Evolutionary conservation across 345 rosid genomes (phyloP), one percentile per base, ranked within the genome.

Genomic region (Nasturtium officinale): DNA sequence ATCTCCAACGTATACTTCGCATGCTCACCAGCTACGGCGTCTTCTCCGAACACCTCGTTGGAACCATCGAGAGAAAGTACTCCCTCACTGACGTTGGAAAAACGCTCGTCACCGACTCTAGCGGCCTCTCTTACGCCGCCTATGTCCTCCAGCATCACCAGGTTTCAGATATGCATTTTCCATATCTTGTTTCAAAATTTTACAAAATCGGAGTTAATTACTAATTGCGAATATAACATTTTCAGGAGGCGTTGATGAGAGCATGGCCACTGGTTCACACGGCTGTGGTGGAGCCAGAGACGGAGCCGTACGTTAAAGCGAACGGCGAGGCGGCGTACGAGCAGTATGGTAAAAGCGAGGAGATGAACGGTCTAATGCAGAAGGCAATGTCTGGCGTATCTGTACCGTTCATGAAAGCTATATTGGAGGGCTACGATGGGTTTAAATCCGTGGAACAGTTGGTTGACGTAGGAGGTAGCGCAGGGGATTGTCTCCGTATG

Each of bases 121-220:
- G 72, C 0, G 98, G 97, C 6, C 90, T 89, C 59, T 91, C 98
- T 23, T 89, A 82, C 65, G 96, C 83, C 5, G 72, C 89, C 5
- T 94, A 88, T 68, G 88, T 91, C 23, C 98, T 94, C 76, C 98
- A 94, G 47, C 98, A 91, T 78, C 96, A 91, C 77, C 97, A 94
- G 91, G 96, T 86, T 5, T 43, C 7, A 7, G 6, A 3, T 5
- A 33, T 12, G 1, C 5, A 40, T 35, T 25, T 20, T 1, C 33
- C 0, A 21, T 9, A 8, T 15, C 7, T 65, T 28, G 0, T 65
- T 64, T 13, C 33, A 55, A 16, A 8, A 3, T 3, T 13, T 12
- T 16, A 29, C 32, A 29, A 2, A 20, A 4, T 2, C 3, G 26
- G 28, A 18, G 5, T 3, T 4, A 50, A 15, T 12, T 1, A 7